Base-by-base conservation (phyloP, 129 eudicot species). In the Gnaphalium uliginosum region DNA sequence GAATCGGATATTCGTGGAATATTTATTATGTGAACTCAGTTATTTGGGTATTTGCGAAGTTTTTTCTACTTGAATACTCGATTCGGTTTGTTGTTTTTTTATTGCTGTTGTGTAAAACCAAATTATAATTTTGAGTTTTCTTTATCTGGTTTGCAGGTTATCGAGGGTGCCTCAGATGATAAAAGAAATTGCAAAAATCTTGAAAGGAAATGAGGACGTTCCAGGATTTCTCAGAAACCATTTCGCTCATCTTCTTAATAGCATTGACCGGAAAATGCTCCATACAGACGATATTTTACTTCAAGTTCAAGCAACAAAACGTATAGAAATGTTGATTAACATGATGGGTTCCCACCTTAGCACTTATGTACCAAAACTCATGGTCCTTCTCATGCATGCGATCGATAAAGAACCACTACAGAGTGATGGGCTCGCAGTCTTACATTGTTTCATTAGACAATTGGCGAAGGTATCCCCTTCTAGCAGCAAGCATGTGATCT, bases 381-480 rank as follows among this genome's bases (percentile, higher is more conserved):
- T 95, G 97, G 99, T 95, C 68, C 97, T 95, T 81, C 87, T 95
- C 78, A 91, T 95, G 99, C 96, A 95, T 79, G 87, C 92, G 22
- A 83, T 91, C 72, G 86, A 82, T 73, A 89, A 91, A 74, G 93
- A 91, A 71, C 84, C 87, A 67, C 90, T 95, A 23, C 96, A 88
- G 71, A 82, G 81, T 63, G 99, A 95, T 11, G 99, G 97, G 78
- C 97, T 95, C 27, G 68, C 89, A 62, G 97, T 89, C 68, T 86
- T 95, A 74, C 94, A 91, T 83, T 76, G 85, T 74, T 95, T 95
- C 78, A 75, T 95, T 8, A 91, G 86, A 88, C 91, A 95, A 66
- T 78, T 95, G 68, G 86, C 88, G 23, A 79, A 82, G 78, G 88
- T 95, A 61, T 89, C 92, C 69, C 92, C 99, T 50, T 91, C 99